Conservation (phyloP, 495 filamentous ascomycete genomes). For the Evansstolkia leycettana region DNA sequence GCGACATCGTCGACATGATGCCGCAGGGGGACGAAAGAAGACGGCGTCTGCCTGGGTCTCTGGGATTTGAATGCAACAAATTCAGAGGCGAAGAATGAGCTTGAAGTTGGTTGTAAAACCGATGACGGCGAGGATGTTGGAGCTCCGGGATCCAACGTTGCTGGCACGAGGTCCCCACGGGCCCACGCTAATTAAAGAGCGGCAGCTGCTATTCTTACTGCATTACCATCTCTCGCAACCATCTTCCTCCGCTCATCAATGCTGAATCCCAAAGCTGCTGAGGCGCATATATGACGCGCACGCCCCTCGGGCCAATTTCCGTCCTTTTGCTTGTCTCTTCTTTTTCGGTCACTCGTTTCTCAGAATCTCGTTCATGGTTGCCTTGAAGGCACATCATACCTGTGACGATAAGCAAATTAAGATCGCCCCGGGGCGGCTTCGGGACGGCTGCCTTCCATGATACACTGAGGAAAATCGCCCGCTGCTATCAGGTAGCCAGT, state of each 20-base stretch:
- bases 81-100: no score
- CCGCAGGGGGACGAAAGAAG: no score
- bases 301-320: background rate
- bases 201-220: background rate
- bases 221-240: background rate
- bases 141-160: no score
- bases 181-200: no score
- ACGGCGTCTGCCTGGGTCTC: no score
- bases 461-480: constrained; percentile 10
- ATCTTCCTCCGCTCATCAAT: no score
- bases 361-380: background rate
- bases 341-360: background rate
- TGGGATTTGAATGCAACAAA: no score
- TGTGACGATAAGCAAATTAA: constrained; percentile 8
- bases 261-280: no score
- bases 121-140: no score
- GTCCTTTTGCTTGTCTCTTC: background rate
- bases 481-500: constrained; percentile 8
- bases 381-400: constrained; percentile 3
- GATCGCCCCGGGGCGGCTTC: constrained; percentile 9
- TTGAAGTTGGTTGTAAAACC: no score
- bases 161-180: no score
- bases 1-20: constrained; percentile 47
- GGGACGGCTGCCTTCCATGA: constrained; percentile 10
- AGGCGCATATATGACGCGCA: no score